A percentile compares a stretch with the other conserved stretches of the same genome.
These are phyloP conservation scores for button mushroom (Agaricus bisporus) DNA, from an alignment of 768 basidiomycete species.

Conservation along the genomic window DNA sequence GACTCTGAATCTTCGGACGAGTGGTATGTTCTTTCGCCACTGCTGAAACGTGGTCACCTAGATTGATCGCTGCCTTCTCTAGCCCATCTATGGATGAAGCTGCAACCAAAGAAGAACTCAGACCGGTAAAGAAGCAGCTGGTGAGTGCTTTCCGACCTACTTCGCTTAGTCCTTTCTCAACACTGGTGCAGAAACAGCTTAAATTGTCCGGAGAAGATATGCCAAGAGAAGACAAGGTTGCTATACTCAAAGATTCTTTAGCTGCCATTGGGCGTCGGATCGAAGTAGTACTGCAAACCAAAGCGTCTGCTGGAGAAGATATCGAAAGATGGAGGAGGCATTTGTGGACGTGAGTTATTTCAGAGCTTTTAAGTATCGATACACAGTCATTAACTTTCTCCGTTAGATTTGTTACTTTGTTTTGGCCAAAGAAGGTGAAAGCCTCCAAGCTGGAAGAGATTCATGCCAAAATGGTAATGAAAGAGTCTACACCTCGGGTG, in stretches of 20 bases:
- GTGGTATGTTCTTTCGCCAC: slow-evolving; percentile 50
- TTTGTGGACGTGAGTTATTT: slow-evolving; percentile 84
- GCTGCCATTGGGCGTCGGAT: slow-evolving; percentile 92
- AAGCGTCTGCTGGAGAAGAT: slow-evolving; percentile 77
- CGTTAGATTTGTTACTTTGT: slow-evolving; percentile 83
- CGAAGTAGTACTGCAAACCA: slow-evolving; percentile 70
- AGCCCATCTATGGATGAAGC: slow-evolving; percentile 96
- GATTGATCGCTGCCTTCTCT: slow-evolving; percentile 3
- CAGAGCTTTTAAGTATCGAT: background rate
- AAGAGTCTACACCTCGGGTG: slow-evolving; percentile 65
- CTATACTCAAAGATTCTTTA: slow-evolving; percentile 91
- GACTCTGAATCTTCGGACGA: slow-evolving; percentile 91
- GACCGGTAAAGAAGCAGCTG: slow-evolving; percentile 95
- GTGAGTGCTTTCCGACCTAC: slow-evolving; percentile 36
- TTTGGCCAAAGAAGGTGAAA: slow-evolving; percentile 97
- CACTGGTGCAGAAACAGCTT: slow-evolving; percentile 71
- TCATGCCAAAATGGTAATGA: slow-evolving; percentile 93
- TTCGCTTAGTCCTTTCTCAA: slow-evolving; percentile 6
- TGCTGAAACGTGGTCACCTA: background rate
- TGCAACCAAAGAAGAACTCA: slow-evolving; percentile 87
- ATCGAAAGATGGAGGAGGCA: slow-evolving; percentile 85
- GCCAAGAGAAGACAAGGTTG: slow-evolving; percentile 93
- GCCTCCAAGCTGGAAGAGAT: slow-evolving; percentile 92
- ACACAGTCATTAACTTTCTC: background rate
- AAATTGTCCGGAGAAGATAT: slow-evolving; percentile 92